A percentile compares a stretch with the other conserved stretches of the same genome.
phyloP scores from a whole-genome alignment of 371 early-diverging fungal species.

The Mucor racemosus region DNA sequence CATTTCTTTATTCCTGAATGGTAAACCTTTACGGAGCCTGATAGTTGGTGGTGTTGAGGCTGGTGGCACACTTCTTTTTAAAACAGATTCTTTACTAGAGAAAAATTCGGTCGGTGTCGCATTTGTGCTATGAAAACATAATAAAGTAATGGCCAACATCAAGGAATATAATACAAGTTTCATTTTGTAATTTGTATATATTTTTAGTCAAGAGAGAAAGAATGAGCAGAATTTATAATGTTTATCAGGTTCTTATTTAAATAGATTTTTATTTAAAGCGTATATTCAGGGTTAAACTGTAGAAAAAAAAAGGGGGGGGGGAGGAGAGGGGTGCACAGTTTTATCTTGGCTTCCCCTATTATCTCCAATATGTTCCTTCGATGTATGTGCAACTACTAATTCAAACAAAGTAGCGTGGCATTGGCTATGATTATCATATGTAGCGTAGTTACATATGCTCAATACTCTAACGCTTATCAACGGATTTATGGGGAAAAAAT shows the following conservation, averaged over 20 bases:
- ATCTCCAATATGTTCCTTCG: too few relatives aligned
- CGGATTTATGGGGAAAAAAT: too few relatives aligned
- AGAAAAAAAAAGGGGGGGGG: background rate
- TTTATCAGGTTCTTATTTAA: background rate
- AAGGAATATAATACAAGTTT: background rate
- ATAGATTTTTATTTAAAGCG: background rate
- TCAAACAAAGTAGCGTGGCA: too few relatives aligned
- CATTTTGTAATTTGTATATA: background rate
- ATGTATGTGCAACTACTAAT: too few relatives aligned
- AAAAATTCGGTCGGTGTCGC: background rate
- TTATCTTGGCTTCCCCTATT: too few relatives aligned
- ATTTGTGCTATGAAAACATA: background rate
- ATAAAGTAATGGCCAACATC: background rate
- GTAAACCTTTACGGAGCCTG: background rate
- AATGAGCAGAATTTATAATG: background rate
- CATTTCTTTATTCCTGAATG: background rate
- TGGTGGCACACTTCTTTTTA: background rate
- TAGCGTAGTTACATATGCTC: too few relatives aligned
- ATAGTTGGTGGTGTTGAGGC: background rate
- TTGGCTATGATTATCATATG: too few relatives aligned
- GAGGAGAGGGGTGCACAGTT: too few relatives aligned
- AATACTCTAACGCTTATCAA: too few relatives aligned
- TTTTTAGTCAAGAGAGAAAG: background rate
- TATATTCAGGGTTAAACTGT: background rate
- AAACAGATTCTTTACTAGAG: background rate